These are phyloP conservation scores for Xylariaceae sp. DNA, from an alignment of 2,329 filamentous ascomycete genomes.

Conservation along the genomic window DNA sequence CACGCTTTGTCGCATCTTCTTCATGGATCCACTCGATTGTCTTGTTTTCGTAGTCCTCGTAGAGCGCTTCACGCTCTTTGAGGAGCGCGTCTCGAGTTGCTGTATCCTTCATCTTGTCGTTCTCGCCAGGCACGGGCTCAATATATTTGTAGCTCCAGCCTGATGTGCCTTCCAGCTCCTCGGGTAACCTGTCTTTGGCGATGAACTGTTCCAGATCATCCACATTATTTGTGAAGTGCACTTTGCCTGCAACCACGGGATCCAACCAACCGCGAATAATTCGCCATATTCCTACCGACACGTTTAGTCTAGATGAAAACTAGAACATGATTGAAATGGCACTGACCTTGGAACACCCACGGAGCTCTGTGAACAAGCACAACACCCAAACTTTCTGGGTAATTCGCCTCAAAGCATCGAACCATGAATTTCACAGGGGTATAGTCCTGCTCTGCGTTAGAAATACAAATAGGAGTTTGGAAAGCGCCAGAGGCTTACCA, in stretches of 20 bases:
- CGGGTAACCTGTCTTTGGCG: slow-evolving; percentile 61
- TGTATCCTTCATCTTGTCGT: slow-evolving; percentile 64
- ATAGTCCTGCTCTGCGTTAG: slow-evolving; percentile 62
- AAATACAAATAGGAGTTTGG: neutral
- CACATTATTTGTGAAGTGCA: slow-evolving; percentile 82
- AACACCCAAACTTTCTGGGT: slow-evolving; percentile 83
- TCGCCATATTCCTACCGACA: slow-evolving; percentile 69
- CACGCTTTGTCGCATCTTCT: slow-evolving; percentile 41
- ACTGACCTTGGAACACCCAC: slow-evolving; percentile 86
- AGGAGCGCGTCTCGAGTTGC: slow-evolving; percentile 59
- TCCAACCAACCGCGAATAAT: slow-evolving; percentile 96
- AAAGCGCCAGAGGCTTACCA: slow-evolving; percentile 49
- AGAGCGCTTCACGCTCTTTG: slow-evolving; percentile 57
- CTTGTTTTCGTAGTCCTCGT: slow-evolving; percentile 65
- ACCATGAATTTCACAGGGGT: slow-evolving; percentile 98
- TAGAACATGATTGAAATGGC: neutral
- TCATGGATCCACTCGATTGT: slow-evolving; percentile 70
- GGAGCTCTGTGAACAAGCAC: slow-evolving; percentile 94
- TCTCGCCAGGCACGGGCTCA: slow-evolving; percentile 71
- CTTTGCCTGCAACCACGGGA: slow-evolving; percentile 88
- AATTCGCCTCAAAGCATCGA: slow-evolving; percentile 98
- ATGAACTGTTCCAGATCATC: slow-evolving; percentile 77
- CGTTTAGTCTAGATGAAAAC: slow-evolving; percentile 26
- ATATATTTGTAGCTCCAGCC: slow-evolving; percentile 78
- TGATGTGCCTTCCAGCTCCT: slow-evolving; percentile 81